Conservation (phyloP, 2,329 filamentous ascomycete species). For the Aureobasidium sp. region DNA sequence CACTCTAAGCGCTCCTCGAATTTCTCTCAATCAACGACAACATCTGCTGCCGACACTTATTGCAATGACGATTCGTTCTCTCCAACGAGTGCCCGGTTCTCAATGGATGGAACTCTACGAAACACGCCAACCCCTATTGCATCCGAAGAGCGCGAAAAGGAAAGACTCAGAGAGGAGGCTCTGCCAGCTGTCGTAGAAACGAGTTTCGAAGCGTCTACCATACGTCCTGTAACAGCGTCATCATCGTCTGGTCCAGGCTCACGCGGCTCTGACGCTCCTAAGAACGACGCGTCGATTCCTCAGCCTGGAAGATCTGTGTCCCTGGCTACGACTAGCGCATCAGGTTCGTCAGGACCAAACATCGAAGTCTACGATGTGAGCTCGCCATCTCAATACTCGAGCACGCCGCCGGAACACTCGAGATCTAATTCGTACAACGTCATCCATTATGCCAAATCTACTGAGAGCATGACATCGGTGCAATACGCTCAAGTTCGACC, state of each 20-base stretch:
- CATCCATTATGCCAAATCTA: slow-evolving; percentile 13
- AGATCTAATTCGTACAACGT: slow-evolving; percentile 13
- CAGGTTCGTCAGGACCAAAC: not conserved
- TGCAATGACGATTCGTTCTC: slow-evolving; percentile 14
- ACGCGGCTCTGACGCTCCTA: not conserved
- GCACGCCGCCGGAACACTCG: slow-evolving; percentile 3
- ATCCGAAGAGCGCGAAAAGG: not conserved
- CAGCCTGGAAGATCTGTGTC: not conserved
- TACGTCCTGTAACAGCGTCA: slow-evolving; percentile 3
- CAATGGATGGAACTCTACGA: slow-evolving; percentile 7
- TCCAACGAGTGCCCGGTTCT: slow-evolving; percentile 13
- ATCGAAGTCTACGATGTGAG: slow-evolving; percentile 3
- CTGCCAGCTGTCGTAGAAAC: slow-evolving; percentile 12
- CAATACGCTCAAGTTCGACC: slow-evolving; percentile 14
- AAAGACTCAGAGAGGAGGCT: slow-evolving; percentile 2
- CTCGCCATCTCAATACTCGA: slow-evolving; percentile 6
- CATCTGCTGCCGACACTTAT: slow-evolving; percentile 13
- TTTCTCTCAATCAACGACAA: slow-evolving; percentile 11
- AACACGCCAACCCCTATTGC: slow-evolving; percentile 4
- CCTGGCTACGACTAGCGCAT: not conserved
- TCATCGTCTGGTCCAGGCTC: not conserved
- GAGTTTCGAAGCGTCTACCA: slow-evolving; percentile 2
- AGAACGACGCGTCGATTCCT: not conserved
- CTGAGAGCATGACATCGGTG: slow-evolving; percentile 10
- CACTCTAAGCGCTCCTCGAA: slow-evolving; percentile 1